Base-by-base conservation (phyloP, 306 rosid species). In the Delonix regia region DNA sequence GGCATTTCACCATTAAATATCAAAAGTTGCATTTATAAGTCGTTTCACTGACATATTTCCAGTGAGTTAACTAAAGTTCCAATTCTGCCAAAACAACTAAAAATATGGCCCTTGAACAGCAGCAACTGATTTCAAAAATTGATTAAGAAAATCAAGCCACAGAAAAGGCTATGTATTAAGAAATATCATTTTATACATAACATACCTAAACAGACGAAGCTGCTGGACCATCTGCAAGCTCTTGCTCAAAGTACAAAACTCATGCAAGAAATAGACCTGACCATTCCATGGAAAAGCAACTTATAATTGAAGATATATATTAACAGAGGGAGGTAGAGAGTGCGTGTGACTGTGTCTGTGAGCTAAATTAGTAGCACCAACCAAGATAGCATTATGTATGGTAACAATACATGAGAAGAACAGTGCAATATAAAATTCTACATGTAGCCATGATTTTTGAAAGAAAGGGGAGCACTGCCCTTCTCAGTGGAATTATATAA, bases 201-300 rank as follows among this genome's bases (percentile, higher is more conserved):
- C 78, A 42, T 90, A 94, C 98, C 97, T 84, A 83, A 86, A 92
- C 53, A 94, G 86, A 71, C 96, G 94, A 67, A 90, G 87, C 85
- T 92, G 98, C 84, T 94, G 94, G 77, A 89, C 97, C 97, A 94
- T 90, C 83, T 87, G 98, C 83, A 94, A 87, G 78, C 93, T 94
- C 84, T 90, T 94, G 86, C 96, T 94, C 76, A 94, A 83, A 84
- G 87, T 82, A 86, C 97, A 91, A 81, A 94, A 92, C 85, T 94
- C 98, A 12, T 86, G 89, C 89, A 91, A 85, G 86, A 94, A 94
- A 88, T 90, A 86, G 44, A 92, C 91, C 98, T 94, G 85, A 41
- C 74, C 69, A 71, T 71, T 47, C 36, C 69, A 41, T 22, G 59
- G 75, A 78, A 52, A 83, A 45, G 34, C 4, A 63, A 64, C 44